Evolutionary conservation across 116 monocot genomes (phyloP), one percentile per base, ranked within the genome.

Genomic region (Dioscorea cayenensis): DNA sequence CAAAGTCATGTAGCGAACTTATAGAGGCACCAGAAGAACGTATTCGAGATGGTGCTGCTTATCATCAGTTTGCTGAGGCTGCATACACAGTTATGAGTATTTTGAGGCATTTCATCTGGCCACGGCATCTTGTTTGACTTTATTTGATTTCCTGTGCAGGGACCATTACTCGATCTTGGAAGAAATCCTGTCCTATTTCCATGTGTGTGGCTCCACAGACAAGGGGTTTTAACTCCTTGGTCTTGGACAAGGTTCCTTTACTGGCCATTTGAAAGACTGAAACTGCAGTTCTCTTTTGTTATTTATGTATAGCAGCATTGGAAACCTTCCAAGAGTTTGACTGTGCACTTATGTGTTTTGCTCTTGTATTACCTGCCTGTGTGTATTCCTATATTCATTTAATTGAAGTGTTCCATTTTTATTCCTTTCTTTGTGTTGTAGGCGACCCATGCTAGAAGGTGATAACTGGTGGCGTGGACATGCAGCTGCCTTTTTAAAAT

Each of bases 381-480:
- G 2, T 51, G 51, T 14, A 51, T 51, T 51, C 32, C 32, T 51
- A 14, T 51, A 14, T 51, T 1, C 1, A 51, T 14, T 55, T 55
- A 16, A 55, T 16, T 55, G 3, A n/a, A n/a, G 55, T 55, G 5
- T 55, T 43, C 6, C 7, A 43, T 43, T 43, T 43, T 43, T 43
- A 12, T 43, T 35, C 4, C 32, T 70, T 1, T 8, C 16, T 35
- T 73, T 66, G 43, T 43, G 43, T 65, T 43, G 10, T 71, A 99
- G 99, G 69, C 94, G 89, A 67, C 99, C 94, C 68, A 49, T 73
- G 61, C 91, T 99, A 73, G 89, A 94, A 73, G 99, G 99, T 78
- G 99, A 99, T 80, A 99, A 99, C 71, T 94, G 99, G 94, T 99
- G 99, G 94, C 83, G 99, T 61, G 99, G 99, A 22, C 94, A 99